phyloP scores from a whole-genome alignment of 148 eudicot genomes.

The Chenopodium album region DNA sequence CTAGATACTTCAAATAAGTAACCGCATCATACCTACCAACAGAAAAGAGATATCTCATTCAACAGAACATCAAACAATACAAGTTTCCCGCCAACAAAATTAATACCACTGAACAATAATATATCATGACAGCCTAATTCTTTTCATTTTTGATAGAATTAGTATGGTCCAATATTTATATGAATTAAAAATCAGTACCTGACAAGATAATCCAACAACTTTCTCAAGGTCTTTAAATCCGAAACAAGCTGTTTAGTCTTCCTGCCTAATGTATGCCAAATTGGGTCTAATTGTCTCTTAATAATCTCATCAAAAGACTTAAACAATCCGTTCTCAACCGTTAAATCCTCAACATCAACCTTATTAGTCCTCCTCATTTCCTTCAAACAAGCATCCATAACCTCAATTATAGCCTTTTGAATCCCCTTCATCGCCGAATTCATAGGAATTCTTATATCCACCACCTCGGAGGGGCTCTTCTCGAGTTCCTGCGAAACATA shows the following conservation, averaged over 20 bases:
- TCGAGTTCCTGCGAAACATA: conserved; percentile 86
- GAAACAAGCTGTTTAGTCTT: conserved; percentile 96
- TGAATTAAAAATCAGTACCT: conserved; percentile 42
- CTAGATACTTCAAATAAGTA: conserved; percentile 96
- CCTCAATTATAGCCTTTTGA: conserved; percentile 93
- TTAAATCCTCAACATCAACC: conserved; percentile 98
- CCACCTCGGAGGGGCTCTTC: conserved; percentile 81
- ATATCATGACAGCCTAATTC: no score
- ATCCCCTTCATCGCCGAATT: conserved; percentile 70
- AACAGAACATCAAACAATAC: background rate
- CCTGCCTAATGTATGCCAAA: conserved; percentile 97
- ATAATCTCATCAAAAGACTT: conserved; percentile 99
- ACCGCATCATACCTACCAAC: conserved; percentile 91
- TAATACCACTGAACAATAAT: no score
- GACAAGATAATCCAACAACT: conserved; percentile 91
- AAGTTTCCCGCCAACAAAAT: background rate
- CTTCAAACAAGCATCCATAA: conserved; percentile 96
- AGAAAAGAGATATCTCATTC: background rate
- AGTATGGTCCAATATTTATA: background rate
- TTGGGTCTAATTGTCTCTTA: conserved; percentile 91
- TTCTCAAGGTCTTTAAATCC: conserved; percentile 93
- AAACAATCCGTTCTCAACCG: conserved; percentile 90
- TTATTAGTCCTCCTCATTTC: conserved; percentile 98
- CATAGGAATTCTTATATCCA: conserved; percentile 91
- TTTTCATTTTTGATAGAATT: no score